Evolutionary conservation across 495 filamentous ascomycete species (phyloP), one percentile per base, ranked within the genome.

Genomic region (Xylaria palmicola): DNA sequence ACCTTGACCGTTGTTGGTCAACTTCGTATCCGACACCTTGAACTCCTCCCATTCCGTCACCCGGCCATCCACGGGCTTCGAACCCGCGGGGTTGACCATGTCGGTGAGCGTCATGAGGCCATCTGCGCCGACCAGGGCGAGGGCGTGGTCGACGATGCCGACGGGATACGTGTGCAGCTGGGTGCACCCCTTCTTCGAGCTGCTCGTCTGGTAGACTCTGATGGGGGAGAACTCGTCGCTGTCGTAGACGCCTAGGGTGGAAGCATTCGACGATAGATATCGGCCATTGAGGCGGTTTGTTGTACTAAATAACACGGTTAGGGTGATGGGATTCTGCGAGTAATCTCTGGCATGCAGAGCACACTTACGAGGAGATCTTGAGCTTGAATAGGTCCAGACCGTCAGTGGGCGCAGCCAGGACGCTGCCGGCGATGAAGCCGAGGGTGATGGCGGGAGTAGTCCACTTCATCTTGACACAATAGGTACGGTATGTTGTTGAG

Each of bases 101-200:
- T 70, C 64, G 29, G 67, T 67, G 20, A 77, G 63, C 56, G 65
- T 69, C 41, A 75, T 62, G 57, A 77, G 63, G 55, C 69, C 67
- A 55, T 69, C 62, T 15, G 62, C 62, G 26, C 76, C 76, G 8
- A 74, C 30, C 12, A 78, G 69, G 9, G 68, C 72, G 36, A 78
- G 64, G 12, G 68, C 62, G 51, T 70, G 64, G 69, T 72, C 73
- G 36, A 68, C 58, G 32, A 65, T 63, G 48, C 65, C 65, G 9
- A 67, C 47, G 17, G 72, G 68, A 59, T 72, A 72, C 30, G 68
- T 71, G 68, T 73, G 76, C 44, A 78, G 69, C 62, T 76, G 68
- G 17, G 40, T 68, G 34, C 44, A 55, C 20, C 69, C 69, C 24
- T 56, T 30, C 49, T 67, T 68, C 27, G 56, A 36, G 45, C 65